Evolutionary conservation across 805 yeast genomes (phyloP).

Genomic region (Kazachstania psychrophila): DNA sequence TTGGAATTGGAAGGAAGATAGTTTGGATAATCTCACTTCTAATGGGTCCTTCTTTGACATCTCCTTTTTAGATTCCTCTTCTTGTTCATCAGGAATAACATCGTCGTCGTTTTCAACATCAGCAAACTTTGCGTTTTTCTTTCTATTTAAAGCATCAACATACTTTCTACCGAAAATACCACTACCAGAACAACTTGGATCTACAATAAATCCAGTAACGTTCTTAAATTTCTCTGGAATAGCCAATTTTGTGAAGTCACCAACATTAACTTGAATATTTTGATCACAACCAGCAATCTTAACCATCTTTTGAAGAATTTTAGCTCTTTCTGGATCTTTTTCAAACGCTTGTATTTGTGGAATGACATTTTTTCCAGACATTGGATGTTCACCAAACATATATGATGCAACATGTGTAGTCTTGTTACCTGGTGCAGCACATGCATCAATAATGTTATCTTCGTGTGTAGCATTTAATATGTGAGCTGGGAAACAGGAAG

Average conservation of each 20-base stretch:
- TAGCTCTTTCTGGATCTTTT: conserved; percentile 64
- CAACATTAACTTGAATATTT: conserved; percentile 40
- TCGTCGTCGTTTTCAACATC: conserved; percentile 11
- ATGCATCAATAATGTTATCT: conserved; percentile 72
- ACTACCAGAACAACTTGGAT: conserved; percentile 96
- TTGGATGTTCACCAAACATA: conserved; percentile 12
- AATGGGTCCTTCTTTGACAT: conserved; percentile 35
- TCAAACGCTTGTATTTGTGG: conserved; percentile 69
- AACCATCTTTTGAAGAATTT: conserved; percentile 67
- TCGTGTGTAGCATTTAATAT: conserved; percentile 58
- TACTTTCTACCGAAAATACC: conserved; percentile 90
- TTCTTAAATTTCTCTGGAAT: conserved; percentile 45
- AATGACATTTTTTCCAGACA: conserved; percentile 14
- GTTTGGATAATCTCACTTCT: conserved; percentile 41
- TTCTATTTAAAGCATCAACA: conserved; percentile 37
- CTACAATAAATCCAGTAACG: conserved; percentile 78
- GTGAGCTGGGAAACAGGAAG: conserved; percentile 92
- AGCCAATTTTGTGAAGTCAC: conserved; percentile 36
- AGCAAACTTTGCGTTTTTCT: conserved; percentile 9
- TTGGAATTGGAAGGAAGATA: conserved; percentile 78
- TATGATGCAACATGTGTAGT: conserved; percentile 70
- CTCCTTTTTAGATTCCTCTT: conserved; percentile 33
- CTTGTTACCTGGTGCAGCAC: conserved; percentile 98
- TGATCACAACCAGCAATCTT: conserved; percentile 57
- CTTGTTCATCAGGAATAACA: conserved; percentile 35